These are phyloP conservation scores for Cladophialophora chaetospira DNA, from an alignment of 2,329 filamentous ascomycete genomes.

Conservation along the genomic window DNA sequence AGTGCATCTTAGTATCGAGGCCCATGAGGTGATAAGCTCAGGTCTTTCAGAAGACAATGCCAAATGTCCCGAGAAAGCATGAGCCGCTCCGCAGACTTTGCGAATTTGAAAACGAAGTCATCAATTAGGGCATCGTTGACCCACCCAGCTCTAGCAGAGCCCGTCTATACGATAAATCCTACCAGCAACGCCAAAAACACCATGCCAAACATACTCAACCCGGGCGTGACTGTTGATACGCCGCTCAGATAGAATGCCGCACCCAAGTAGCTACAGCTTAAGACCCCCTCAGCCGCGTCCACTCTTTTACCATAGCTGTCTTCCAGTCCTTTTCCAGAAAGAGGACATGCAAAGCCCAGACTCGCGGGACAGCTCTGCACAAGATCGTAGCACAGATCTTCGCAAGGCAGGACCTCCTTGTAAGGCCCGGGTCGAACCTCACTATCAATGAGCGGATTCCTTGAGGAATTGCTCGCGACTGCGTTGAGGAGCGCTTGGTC, in stretches of 20 bases:
- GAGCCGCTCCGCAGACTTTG: too few relatives aligned
- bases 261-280: conserved; percentile 65
- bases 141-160: too few relatives aligned
- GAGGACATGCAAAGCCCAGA: conserved; percentile 76
- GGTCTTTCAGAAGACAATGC: too few relatives aligned
- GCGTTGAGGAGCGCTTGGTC: conserved; percentile 25
- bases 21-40: too few relatives aligned
- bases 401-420: conserved; percentile 87
- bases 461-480: conserved; percentile 58
- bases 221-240: conserved; percentile 25
- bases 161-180: conserved; percentile 4
- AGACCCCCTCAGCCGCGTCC: conserved; percentile 37
- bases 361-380: conserved; percentile 80
- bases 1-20: too few relatives aligned
- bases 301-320: conserved; percentile 53
- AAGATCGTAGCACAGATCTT: conserved; percentile 82
- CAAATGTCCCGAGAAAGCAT: too few relatives aligned
- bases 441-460: conserved; percentile 72
- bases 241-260: conserved; percentile 56
- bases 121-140: too few relatives aligned
- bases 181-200: conserved; percentile 15
- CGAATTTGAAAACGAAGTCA: too few relatives aligned
- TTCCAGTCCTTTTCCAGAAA: conserved; percentile 48
- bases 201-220: neutral
- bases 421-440: conserved; percentile 81